phyloP scores from a whole-genome alignment of 331 rosid genomes.

The Rhamnella rubrinervis region DNA sequence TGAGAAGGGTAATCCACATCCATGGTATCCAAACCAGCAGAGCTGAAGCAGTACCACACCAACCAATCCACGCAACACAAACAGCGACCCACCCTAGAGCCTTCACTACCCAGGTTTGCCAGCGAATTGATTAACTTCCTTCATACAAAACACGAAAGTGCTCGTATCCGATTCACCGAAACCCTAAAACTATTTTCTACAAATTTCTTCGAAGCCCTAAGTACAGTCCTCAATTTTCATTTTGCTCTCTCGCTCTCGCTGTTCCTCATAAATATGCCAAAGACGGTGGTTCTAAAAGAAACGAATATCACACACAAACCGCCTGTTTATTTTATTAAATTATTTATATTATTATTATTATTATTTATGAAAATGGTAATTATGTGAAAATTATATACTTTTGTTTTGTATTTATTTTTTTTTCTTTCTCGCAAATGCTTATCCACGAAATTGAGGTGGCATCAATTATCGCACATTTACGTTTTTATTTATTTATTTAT shows the following conservation, averaged over 20 bases:
- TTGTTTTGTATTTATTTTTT: too few relatives aligned
- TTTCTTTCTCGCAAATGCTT: too few relatives aligned
- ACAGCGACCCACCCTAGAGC: constrained; percentile 46
- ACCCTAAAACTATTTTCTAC: neutral
- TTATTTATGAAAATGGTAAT: too few relatives aligned
- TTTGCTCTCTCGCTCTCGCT: neutral
- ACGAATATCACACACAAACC: too few relatives aligned
- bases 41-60: constrained; percentile 44
- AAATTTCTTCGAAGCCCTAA: neutral
- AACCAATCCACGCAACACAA: constrained; percentile 53
- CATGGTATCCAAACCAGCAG: constrained; percentile 58
- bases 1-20: constrained; percentile 60
- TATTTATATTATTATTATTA: too few relatives aligned
- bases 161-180: neutral
- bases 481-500: too few relatives aligned
- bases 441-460: too few relatives aligned
- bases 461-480: too few relatives aligned
- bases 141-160: constrained; percentile 1
- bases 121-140: neutral
- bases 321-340: too few relatives aligned
- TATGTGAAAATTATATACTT: too few relatives aligned
- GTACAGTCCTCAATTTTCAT: neutral
- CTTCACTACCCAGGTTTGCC: constrained; percentile 65
- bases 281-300: neutral
- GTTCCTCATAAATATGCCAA: neutral